Percentiles rank a stretch among this genome's conserved stretches.
These are phyloP conservation scores for Ceriops tagal DNA, from an alignment of 345 rosid species.

Conservation along the genomic window DNA sequence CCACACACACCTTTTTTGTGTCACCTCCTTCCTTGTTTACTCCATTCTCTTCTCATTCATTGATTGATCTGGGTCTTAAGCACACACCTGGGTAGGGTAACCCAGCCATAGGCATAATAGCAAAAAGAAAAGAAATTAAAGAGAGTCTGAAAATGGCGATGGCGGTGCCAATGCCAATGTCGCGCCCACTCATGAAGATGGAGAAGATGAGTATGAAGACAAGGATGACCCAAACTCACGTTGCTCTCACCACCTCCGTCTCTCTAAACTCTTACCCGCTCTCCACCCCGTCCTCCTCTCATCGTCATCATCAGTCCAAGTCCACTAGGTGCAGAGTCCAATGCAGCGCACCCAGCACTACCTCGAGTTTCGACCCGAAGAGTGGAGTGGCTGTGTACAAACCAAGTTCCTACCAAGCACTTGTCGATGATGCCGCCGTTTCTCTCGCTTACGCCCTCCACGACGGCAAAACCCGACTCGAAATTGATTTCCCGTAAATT, in stretches of 20 bases:
- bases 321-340: constrained; percentile 11
- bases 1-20: too few relatives aligned
- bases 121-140: too few relatives aligned
- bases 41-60: too few relatives aligned
- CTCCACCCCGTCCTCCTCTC: constrained; percentile 1
- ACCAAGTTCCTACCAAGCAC: constrained; percentile 83
- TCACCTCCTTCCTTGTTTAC: too few relatives aligned
- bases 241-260: constrained; percentile 8
- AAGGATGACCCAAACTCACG: constrained; percentile 17
- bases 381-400: constrained; percentile 75
- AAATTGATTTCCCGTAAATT: constrained; percentile 87
- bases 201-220: neutral
- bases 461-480: constrained; percentile 69
- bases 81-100: too few relatives aligned
- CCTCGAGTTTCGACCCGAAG: constrained; percentile 34
- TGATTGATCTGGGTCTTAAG: too few relatives aligned
- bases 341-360: constrained; percentile 21
- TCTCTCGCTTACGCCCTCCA: constrained; percentile 70
- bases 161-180: constrained; percentile 27
- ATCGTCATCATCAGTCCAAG: too few relatives aligned
- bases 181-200: neutral
- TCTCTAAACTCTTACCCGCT: constrained; percentile 1
- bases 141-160: neutral
- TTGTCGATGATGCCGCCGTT: constrained; percentile 72
- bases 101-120: too few relatives aligned